Conservation (phyloP, 805 yeast species). For the Starmerella geochares region DNA sequence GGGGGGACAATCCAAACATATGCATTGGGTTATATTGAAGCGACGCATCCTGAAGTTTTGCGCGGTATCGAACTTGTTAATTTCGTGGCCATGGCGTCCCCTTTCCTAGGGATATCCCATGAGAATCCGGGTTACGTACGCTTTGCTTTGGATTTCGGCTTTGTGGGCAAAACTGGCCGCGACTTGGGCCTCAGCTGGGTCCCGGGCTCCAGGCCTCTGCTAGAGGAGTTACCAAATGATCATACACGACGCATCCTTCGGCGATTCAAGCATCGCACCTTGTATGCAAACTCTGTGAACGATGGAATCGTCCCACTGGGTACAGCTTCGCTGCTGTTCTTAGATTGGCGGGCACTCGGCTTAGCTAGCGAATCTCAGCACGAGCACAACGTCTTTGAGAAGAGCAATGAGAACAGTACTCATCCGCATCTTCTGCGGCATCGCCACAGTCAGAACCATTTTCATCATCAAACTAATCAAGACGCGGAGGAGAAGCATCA, state of each 20-base stretch:
- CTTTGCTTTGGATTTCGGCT: constrained; percentile 72
- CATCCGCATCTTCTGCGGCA: constrained; percentile 4
- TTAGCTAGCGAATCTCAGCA: constrained; percentile 37
- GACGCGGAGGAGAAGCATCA: not conserved
- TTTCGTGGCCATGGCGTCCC: constrained; percentile 77
- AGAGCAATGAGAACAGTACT: constrained; percentile 3
- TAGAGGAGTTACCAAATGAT: constrained; percentile 65
- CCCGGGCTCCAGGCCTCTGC: constrained; percentile 44
- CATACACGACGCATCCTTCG: constrained; percentile 58
- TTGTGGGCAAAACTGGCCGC: constrained; percentile 87
- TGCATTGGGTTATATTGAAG: constrained; percentile 69
- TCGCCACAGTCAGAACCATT: constrained; percentile 1
- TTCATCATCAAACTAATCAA: not conserved
- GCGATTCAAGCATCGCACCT: constrained; percentile 57
- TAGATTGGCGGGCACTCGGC: constrained; percentile 72
- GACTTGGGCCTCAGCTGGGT: constrained; percentile 61
- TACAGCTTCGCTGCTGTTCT: constrained; percentile 72
- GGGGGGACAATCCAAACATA: constrained; percentile 90
- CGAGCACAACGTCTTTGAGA: constrained; percentile 28
- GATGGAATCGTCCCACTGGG: constrained; percentile 95
- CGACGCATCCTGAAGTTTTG: constrained; percentile 60
- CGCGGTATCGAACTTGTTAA: constrained; percentile 56
- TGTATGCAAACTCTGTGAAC: constrained; percentile 80
- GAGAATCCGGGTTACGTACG: constrained; percentile 84
- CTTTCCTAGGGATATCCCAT: constrained; percentile 74